Evolutionary conservation across 2,329 filamentous ascomycete genomes (phyloP).

Genomic region (Penicillium sp.): DNA sequence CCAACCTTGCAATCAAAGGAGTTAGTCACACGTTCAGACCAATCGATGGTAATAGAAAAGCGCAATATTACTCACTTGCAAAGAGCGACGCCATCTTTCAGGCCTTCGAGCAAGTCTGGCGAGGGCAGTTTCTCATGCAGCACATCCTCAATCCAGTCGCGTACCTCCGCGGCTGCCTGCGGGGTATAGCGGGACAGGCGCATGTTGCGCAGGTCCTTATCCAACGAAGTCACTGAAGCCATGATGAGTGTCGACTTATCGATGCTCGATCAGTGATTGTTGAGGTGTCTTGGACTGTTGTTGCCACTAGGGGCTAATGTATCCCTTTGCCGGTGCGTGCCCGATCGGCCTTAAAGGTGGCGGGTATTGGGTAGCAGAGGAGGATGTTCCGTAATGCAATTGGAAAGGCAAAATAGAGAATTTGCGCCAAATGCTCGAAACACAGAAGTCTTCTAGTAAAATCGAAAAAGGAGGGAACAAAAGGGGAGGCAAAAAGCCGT

Average conservation of each 20-base stretch:
- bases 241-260: conserved; percentile 51
- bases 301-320: conserved; percentile 9
- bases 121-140: conserved; percentile 70
- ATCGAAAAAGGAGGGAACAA: neutral
- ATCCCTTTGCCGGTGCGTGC: conserved; percentile 26
- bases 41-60: neutral
- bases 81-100: conserved; percentile 88
- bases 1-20: conserved; percentile 57
- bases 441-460: neutral
- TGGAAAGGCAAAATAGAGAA: neutral
- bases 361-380: conserved; percentile 23
- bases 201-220: conserved; percentile 92
- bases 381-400: neutral
- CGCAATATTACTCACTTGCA: conserved; percentile 68
- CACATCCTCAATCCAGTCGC: conserved; percentile 78
- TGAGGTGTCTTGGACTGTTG: conserved; percentile 1
- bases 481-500: neutral
- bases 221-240: conserved; percentile 90
- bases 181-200: conserved; percentile 92
- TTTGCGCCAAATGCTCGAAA: neutral
- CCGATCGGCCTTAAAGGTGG: conserved; percentile 21
- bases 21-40: conserved; percentile 24
- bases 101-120: conserved; percentile 75
- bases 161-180: conserved; percentile 79
- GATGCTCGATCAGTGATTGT: neutral